Evolutionary conservation across 257 asterid species (phyloP), one percentile per base, ranked within the genome.

Genomic region (Eustoma russellianum): DNA sequence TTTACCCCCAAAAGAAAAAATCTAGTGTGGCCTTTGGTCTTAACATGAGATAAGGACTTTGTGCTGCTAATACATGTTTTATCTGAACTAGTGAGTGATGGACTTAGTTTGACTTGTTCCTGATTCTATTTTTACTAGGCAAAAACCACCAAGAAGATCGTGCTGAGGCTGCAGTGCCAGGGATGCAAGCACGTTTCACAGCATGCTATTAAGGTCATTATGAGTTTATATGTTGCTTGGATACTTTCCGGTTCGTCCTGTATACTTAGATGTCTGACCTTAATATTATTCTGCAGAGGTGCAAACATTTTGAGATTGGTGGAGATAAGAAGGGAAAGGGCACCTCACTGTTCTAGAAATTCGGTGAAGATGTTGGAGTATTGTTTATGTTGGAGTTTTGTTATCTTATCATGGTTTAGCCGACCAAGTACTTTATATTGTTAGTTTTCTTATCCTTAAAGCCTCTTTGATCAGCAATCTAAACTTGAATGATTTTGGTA

Each of bases 61-160:
- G 3, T 24, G 30, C 30, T 24, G 30, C 30, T 24, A 24, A 24
- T 24, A 24, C 30, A 24, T 24, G 3, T 24, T 24, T 24, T 4
- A 24, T 24, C 1, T 24, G 30, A 24, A 24, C 30, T 24, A 24
- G 30, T 38, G 12, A 38, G 7, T 38, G 43, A 38, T 38, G 43
- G 43, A 8, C 12, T 38, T 38, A 5, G 43, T 38, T 14, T 53
- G 46, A 53, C 28, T 13, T 41, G 6, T 41, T 61, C 0, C 41
- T 52, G 19, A 19, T 7, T 60, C n/a, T 46, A 43, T 50, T 9
- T 44, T 14, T 7, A 6, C 28, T 34, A 82, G 92, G 92, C 88
- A 3, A 83, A 83, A 68, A 83, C 94, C 0, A 80, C 94, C 0
- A 80, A 83, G 77, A 83, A 83, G 83, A 83, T 83, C 58, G 94